Percentiles rank a stretch among this genome's conserved stretches.
These are phyloP conservation scores for Pythium rhizo-oryzae DNA, from an alignment of 352 stramenopile species.

Conservation along the genomic window DNA sequence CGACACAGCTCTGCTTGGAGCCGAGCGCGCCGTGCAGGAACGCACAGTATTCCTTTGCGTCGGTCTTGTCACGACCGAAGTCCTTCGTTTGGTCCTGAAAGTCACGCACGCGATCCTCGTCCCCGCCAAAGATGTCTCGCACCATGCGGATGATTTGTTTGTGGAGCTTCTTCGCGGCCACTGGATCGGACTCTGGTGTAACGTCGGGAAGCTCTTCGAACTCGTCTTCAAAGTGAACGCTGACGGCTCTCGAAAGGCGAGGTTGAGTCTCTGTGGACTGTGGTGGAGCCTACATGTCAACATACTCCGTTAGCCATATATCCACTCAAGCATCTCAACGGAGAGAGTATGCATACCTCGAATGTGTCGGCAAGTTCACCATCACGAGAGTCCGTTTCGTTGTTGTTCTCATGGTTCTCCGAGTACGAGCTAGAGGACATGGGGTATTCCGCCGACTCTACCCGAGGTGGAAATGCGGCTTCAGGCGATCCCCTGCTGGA, in stretches of 20 bases:
- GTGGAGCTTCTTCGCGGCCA: constrained; percentile 69
- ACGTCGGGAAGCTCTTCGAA: constrained; percentile 59
- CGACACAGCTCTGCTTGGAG: constrained; percentile 64
- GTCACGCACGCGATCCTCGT: constrained; percentile 76
- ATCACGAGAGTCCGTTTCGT: neutral
- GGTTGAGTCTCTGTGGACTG: constrained; percentile 6
- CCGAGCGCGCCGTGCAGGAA: constrained; percentile 74
- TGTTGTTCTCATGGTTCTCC: constrained; percentile 7
- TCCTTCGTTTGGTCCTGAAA: constrained; percentile 83
- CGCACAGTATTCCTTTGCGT: constrained; percentile 75
- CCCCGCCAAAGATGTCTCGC: constrained; percentile 54
- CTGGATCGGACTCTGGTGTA: constrained; percentile 53
- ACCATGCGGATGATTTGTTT: constrained; percentile 73
- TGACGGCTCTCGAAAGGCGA: constrained; percentile 11
- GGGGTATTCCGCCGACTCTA: neutral
- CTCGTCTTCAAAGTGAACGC: constrained; percentile 45
- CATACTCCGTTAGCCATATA: neutral
- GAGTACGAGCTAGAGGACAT: neutral
- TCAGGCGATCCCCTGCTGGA: neutral
- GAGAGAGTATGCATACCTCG: constrained; percentile 3
- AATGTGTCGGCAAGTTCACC: neutral
- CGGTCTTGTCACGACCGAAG: constrained; percentile 69
- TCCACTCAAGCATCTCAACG: neutral
- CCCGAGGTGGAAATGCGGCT: neutral
- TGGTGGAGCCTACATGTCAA: constrained; percentile 1